phyloP scores from a whole-genome alignment of 192 early-diverging fungal genomes.

The Entophlyctis luteolus region DNA sequence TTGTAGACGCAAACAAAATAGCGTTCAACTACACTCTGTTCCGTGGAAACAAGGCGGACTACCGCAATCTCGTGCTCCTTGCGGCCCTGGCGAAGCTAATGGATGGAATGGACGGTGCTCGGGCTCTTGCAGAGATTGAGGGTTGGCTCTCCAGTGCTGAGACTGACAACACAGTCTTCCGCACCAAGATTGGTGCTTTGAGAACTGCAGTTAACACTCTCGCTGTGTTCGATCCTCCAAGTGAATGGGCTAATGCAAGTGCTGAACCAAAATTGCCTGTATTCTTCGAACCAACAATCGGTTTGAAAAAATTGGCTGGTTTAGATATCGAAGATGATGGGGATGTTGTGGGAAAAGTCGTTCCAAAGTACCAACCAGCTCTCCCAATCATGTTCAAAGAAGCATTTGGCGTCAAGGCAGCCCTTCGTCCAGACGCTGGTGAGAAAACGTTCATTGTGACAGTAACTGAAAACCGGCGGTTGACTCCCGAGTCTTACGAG shows the following conservation, averaged over 20 bases:
- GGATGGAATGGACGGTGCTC: slow-evolving; percentile 23
- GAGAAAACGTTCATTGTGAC: slow-evolving; percentile 56
- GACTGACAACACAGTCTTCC: slow-evolving; percentile 25
- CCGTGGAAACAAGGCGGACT: slow-evolving; percentile 40
- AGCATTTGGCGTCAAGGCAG: slow-evolving; percentile 50
- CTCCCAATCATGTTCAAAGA: slow-evolving; percentile 70
- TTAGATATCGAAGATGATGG: slow-evolving; percentile 41
- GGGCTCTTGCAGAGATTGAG: slow-evolving; percentile 20
- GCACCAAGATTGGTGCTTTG: slow-evolving; percentile 39
- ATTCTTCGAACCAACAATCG: slow-evolving; percentile 22
- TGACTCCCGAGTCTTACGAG: slow-evolving; percentile 85
- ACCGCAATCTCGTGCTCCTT: slow-evolving; percentile 58
- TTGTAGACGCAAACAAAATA: slow-evolving; percentile 62
- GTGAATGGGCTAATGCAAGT: background rate
- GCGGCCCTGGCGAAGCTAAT: slow-evolving; percentile 53
- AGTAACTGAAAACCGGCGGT: slow-evolving; percentile 71
- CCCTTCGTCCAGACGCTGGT: slow-evolving; percentile 62
- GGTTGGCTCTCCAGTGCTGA: slow-evolving; percentile 6
- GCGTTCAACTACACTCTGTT: slow-evolving; percentile 56
- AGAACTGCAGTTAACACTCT: slow-evolving; percentile 26
- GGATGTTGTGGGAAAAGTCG: slow-evolving; percentile 17
- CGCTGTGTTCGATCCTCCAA: slow-evolving; percentile 3
- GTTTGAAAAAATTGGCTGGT: slow-evolving; percentile 10
- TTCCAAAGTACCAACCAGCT: slow-evolving; percentile 55
- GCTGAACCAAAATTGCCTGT: slow-evolving; percentile 22